These are phyloP conservation scores for Magnaporthiopsis poae DNA, from an alignment of 2,329 filamentous ascomycete species.

Conservation along the genomic window DNA sequence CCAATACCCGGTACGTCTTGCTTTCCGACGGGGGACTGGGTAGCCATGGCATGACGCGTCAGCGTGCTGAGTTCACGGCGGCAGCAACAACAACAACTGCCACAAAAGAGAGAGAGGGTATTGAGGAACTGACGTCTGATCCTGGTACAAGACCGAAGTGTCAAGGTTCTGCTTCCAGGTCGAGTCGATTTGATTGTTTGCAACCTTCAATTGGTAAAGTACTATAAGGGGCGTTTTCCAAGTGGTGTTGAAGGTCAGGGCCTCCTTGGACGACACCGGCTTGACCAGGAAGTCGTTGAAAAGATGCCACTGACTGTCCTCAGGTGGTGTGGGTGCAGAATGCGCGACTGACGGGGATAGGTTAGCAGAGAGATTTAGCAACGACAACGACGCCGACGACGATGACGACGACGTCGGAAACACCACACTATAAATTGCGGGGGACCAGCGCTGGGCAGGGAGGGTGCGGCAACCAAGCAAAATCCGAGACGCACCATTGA, in stretches of 20 bases:
- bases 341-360: constrained; percentile 45
- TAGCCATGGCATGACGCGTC: neutral
- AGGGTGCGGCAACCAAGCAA: neutral
- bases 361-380: neutral
- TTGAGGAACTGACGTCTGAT: constrained; percentile 39
- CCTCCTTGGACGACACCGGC: constrained; percentile 69
- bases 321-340: constrained; percentile 48
- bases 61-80: neutral
- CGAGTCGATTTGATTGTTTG: constrained; percentile 72
- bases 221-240: constrained; percentile 92
- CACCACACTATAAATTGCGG: neutral
- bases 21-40: constrained; percentile 32
- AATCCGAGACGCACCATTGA: constrained; percentile 56
- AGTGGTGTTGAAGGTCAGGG: constrained; percentile 73
- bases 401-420: neutral
- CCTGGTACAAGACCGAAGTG: constrained; percentile 71
- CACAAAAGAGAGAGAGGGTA: neutral
- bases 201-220: constrained; percentile 72
- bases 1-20: constrained; percentile 52
- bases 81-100: neutral
- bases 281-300: constrained; percentile 96
- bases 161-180: constrained; percentile 80
- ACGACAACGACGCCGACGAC: neutral
- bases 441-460: neutral
- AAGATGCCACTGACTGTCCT: constrained; percentile 74